Conservation (phyloP, 768 basidiomycete genomes). For the Candolleomyces aberdarensis region DNA sequence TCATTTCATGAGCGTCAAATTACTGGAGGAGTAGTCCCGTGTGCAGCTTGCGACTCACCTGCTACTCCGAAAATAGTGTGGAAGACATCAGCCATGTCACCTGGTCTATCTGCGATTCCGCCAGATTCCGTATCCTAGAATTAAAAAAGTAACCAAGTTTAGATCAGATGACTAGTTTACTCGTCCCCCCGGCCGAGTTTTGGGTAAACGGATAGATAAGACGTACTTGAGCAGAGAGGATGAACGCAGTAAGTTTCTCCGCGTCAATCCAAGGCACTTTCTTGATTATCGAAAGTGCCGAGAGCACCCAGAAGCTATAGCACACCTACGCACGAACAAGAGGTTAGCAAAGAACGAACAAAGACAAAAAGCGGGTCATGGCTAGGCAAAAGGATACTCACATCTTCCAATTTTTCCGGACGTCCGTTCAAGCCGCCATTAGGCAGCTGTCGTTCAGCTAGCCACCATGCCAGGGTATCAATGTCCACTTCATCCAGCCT, state of each 20-base stretch:
- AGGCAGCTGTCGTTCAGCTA: conserved; percentile 89
- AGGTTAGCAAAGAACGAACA: conserved; percentile 3
- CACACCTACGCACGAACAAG: conserved; percentile 62
- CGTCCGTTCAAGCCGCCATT: conserved; percentile 94
- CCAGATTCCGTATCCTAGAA: conserved; percentile 82
- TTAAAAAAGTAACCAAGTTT: background rate
- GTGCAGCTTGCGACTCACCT: conserved; percentile 37
- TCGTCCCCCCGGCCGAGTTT: no score
- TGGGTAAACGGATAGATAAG: background rate
- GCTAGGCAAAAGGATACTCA: conserved; percentile 38
- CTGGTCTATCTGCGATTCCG: conserved; percentile 92
- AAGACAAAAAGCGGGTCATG: no score
- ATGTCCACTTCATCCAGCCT: conserved; percentile 74
- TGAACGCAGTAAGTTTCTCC: conserved; percentile 74
- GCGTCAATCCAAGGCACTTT: conserved; percentile 87
- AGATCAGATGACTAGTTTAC: background rate
- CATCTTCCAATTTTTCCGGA: conserved; percentile 97
- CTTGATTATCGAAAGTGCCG: conserved; percentile 79
- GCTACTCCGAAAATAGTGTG: conserved; percentile 93
- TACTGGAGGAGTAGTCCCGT: background rate
- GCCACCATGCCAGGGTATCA: conserved; percentile 88
- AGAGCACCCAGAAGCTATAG: conserved; percentile 97
- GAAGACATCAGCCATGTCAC: conserved; percentile 95
- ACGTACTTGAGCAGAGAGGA: conserved; percentile 81
- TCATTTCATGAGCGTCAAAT: background rate